Evolutionary conservation across 495 filamentous ascomycete genomes (phyloP).

Genomic region (Trichoderma virens): DNA sequence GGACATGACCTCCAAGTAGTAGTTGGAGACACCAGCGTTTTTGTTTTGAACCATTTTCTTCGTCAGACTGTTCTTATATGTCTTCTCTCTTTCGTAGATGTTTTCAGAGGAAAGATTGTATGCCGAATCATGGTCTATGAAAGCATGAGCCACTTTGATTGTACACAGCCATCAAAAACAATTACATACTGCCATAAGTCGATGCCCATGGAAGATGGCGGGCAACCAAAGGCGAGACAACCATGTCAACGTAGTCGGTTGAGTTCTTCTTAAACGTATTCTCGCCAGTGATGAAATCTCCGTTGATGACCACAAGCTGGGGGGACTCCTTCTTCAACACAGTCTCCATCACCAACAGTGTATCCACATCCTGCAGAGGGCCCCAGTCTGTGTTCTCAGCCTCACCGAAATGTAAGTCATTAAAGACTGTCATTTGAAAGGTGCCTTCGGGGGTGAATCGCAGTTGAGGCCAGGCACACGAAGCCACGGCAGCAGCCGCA

Average conservation of each 20-base stretch:
- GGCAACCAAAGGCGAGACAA: constrained; percentile 49
- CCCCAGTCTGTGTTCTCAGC: constrained; percentile 47
- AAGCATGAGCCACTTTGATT: neutral
- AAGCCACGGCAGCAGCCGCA: neutral
- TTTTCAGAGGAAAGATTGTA: constrained; percentile 48
- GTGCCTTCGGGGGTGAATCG: neutral
- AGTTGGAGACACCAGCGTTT: constrained; percentile 56
- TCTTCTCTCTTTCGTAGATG: constrained; percentile 48
- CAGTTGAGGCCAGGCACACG: neutral
- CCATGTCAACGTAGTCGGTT: constrained; percentile 51
- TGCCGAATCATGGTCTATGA: constrained; percentile 53
- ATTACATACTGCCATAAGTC: constrained; percentile 53
- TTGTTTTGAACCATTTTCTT: constrained; percentile 28
- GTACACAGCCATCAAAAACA: neutral
- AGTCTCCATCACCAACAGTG: constrained; percentile 49
- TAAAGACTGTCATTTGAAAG: constrained; percentile 37
- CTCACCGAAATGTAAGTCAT: constrained; percentile 64
- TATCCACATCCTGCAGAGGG: constrained; percentile 51
- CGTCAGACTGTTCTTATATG: constrained; percentile 48
- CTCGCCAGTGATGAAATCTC: constrained; percentile 67
- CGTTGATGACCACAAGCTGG: constrained; percentile 62
- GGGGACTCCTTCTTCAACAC: constrained; percentile 49
- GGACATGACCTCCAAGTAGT: constrained; percentile 44
- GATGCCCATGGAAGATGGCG: constrained; percentile 53
- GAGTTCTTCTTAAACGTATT: constrained; percentile 51